These are phyloP conservation scores for Solanum sparsipilum DNA, from an alignment of 257 asterid species.

Conservation along the genomic window DNA sequence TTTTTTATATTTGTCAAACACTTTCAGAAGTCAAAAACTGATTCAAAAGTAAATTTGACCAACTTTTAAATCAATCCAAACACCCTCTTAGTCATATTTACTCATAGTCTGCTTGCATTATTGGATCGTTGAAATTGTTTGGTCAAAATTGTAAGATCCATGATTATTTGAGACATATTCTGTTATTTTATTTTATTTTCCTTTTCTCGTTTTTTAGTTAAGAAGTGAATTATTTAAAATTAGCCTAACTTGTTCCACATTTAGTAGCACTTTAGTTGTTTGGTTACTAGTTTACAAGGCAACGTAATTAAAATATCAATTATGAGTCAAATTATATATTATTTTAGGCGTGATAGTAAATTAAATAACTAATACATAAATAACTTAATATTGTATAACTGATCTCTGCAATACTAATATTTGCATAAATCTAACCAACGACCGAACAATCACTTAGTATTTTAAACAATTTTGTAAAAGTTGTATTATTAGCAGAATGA, in stretches of 20 bases:
- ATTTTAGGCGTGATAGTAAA: not conserved
- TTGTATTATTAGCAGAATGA: not conserved
- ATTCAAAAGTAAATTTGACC: too few species aligned
- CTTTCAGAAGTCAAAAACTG: too few species aligned
- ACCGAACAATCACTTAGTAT: not conserved
- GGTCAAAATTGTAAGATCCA: not conserved
- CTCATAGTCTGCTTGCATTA: not conserved
- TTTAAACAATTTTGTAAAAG: not conserved
- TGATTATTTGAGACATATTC: not conserved
- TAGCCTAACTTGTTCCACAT: not conserved
- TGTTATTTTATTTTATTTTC: too few species aligned
- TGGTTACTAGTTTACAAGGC: not conserved
- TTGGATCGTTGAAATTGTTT: not conserved
- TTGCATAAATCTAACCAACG: rapidly evolving
- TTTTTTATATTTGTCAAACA: too few species aligned
- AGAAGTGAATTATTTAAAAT: too few species aligned
- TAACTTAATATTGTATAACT: rapidly evolving
- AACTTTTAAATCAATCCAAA: too few species aligned
- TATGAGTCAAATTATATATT: not conserved
- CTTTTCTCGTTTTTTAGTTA: too few species aligned
- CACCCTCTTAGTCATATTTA: too few species aligned
- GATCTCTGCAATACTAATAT: not conserved
- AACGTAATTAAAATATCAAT: too few species aligned
- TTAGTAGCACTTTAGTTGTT: not conserved
- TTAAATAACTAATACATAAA: not conserved